These are phyloP conservation scores for Claviceps pusilla DNA, from an alignment of 2,329 filamentous ascomycete species.

Conservation along the genomic window DNA sequence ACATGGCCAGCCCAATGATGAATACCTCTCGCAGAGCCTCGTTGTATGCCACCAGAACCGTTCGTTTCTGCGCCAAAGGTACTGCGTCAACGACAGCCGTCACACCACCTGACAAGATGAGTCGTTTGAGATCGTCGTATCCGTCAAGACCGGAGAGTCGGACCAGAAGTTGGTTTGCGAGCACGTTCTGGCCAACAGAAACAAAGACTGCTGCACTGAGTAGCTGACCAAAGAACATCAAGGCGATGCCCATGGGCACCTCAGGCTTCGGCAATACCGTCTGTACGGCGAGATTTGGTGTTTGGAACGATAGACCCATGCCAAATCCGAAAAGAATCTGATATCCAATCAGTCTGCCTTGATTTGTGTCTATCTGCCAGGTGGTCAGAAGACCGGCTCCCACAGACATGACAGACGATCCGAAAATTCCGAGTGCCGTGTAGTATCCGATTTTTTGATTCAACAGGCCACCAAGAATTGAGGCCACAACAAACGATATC, in stretches of 20 bases:
- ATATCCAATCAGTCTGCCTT: conserved; percentile 42
- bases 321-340: conserved; percentile 46
- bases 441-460: conserved; percentile 46
- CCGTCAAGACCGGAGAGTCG: background rate
- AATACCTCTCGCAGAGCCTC: background rate
- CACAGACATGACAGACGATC: conserved; percentile 33
- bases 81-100: background rate
- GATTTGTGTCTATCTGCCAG: conserved; percentile 29
- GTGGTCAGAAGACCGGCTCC: conserved; percentile 45
- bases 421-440: conserved; percentile 38
- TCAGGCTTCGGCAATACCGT: conserved; percentile 36
- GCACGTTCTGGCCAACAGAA: background rate
- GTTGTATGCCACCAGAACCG: background rate
- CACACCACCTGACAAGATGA: conserved; percentile 1
- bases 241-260: conserved; percentile 33
- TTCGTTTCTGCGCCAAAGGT: background rate
- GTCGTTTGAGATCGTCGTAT: background rate
- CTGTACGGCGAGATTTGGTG: conserved; percentile 40
- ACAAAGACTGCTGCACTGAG: conserved; percentile 11
- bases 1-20: background rate
- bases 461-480: conserved; percentile 30
- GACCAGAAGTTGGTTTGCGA: background rate
- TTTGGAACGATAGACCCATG: conserved; percentile 44
- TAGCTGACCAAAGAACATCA: background rate
- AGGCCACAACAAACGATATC: conserved; percentile 38